phyloP scores from a whole-genome alignment of 1,139 yeast genomes.

The Geotrichum candidum region DNA sequence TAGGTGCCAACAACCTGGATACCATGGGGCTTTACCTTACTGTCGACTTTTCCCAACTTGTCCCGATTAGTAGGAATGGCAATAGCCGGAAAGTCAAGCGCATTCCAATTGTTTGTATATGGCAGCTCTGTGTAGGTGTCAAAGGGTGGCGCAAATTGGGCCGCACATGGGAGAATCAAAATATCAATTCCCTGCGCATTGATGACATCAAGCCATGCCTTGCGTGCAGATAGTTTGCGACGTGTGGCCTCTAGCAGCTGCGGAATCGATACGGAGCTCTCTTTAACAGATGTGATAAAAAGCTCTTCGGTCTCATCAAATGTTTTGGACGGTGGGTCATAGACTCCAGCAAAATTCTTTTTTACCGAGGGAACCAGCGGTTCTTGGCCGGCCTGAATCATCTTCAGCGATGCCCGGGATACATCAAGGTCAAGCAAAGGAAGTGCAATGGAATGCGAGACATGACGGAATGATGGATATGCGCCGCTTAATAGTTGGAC shows the following conservation, averaged over 20 bases:
- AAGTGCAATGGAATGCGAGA: constrained; percentile 6
- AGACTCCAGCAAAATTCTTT: constrained; percentile 2
- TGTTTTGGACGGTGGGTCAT: not conserved
- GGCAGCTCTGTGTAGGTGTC: constrained; percentile 11
- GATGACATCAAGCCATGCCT: constrained; percentile 13
- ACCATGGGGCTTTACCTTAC: constrained; percentile 13
- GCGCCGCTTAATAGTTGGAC: constrained; percentile 5
- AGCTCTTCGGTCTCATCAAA: constrained; percentile 3
- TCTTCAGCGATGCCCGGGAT: constrained; percentile 6
- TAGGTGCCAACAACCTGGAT: constrained; percentile 16
- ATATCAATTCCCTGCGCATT: constrained; percentile 11
- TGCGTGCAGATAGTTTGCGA: constrained; percentile 1
- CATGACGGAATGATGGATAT: constrained; percentile 7
- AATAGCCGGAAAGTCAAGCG: constrained; percentile 15
- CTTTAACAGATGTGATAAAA: not conserved
- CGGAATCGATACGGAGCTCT: not conserved
- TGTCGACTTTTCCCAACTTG: constrained; percentile 3
- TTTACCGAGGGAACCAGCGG: constrained; percentile 15
- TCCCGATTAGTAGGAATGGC: constrained; percentile 13
- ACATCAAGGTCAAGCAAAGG: constrained; percentile 14
- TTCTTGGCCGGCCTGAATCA: constrained; percentile 13
- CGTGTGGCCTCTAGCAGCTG: not conserved
- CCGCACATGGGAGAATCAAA: constrained; percentile 13
- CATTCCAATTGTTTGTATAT: constrained; percentile 16
- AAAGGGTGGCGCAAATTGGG: constrained; percentile 10